Evolutionary conservation across 164 flowering plant species (phyloP).

Genomic region (Berberis vulgaris): DNA sequence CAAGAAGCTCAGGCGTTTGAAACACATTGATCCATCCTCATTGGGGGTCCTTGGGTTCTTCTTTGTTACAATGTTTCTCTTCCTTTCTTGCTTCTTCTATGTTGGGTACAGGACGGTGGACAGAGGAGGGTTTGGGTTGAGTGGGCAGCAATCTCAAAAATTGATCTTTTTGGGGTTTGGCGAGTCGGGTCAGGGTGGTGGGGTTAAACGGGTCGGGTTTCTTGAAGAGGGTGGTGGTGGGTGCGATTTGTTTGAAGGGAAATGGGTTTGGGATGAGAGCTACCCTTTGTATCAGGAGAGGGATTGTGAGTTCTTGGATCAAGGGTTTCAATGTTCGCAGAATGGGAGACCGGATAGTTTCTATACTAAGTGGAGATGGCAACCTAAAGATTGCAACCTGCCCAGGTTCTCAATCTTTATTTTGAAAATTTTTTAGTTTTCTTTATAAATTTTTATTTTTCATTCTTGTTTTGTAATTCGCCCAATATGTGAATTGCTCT

Average conservation of each 20-base stretch:
- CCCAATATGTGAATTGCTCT: no score
- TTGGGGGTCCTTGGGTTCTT: constrained; percentile 36
- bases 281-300: constrained; percentile 60
- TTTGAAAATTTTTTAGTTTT: background rate
- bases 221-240: constrained; percentile 32
- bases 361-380: constrained; percentile 92
- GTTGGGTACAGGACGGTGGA: constrained; percentile 28
- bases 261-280: constrained; percentile 87
- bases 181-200: constrained; percentile 2
- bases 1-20: constrained; percentile 42
- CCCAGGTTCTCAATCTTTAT: constrained; percentile 48
- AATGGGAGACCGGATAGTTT: constrained; percentile 75
- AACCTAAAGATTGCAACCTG: constrained; percentile 71
- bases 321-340: constrained; percentile 74
- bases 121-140: constrained; percentile 1
- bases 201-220: constrained; percentile 21
- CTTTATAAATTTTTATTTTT: background rate
- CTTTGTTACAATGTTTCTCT: constrained; percentile 18
- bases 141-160: constrained; percentile 1
- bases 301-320: constrained; percentile 58
- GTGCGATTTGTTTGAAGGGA: constrained; percentile 75
- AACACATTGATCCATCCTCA: constrained; percentile 37
- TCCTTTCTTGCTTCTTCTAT: constrained; percentile 36
- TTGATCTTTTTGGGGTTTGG: constrained; percentile 11
- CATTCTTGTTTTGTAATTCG: background rate